Evolutionary conservation across 495 filamentous ascomycete genomes (phyloP).

Genomic region (Durotheca rogersii): DNA sequence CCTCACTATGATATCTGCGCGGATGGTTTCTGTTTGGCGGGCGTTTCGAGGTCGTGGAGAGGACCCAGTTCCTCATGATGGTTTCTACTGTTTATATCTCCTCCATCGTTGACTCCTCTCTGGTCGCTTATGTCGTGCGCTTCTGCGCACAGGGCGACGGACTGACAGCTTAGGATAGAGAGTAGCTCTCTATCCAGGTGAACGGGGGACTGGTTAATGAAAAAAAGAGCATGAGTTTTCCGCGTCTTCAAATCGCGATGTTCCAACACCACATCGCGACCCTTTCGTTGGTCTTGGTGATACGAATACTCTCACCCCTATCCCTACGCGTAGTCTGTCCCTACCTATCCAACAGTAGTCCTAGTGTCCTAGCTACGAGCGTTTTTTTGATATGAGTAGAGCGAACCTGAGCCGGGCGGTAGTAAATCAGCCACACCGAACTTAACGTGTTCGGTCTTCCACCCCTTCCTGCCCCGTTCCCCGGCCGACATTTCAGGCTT

Average conservation of each 20-base stretch:
- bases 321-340: not conserved
- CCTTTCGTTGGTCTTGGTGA: not conserved
- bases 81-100: constrained; percentile 7
- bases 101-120: constrained; percentile 2
- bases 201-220: constrained; percentile 28
- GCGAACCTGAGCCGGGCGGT: too few species aligned
- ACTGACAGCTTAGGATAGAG: constrained; percentile 5
- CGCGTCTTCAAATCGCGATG: constrained; percentile 2
- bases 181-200: constrained; percentile 8
- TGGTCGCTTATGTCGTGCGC: constrained; percentile 17
- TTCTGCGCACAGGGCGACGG: constrained; percentile 5
- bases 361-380: too few species aligned
- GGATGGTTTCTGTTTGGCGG: constrained; percentile 2
- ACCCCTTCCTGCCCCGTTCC: too few species aligned
- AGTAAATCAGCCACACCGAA: too few species aligned
- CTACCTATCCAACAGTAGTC: too few species aligned
- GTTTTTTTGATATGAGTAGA: too few species aligned
- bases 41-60: constrained; percentile 20
- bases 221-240: constrained; percentile 20
- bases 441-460: too few species aligned
- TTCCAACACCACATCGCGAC: not conserved
- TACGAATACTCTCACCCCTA: not conserved
- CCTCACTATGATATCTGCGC: constrained; percentile 10
- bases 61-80: not conserved
- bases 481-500: too few species aligned